These are phyloP conservation scores for Canavalia ensiformis DNA, from an alignment of 306 rosid genomes.

Conservation along the genomic window DNA sequence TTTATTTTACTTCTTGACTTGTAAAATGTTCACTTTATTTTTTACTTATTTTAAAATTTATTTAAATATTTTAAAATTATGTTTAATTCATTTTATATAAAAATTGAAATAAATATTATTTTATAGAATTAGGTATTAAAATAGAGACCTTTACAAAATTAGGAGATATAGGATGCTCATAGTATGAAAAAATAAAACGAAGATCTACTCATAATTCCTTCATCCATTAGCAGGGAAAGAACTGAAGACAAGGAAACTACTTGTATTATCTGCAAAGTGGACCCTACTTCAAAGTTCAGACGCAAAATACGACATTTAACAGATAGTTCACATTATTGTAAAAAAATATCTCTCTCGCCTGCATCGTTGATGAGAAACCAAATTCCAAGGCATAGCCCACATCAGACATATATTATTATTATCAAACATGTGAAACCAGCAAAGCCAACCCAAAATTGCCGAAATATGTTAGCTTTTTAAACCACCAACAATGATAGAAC, in stretches of 20 bases:
- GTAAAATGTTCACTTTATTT: no score
- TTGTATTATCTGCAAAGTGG: conserved; percentile 50
- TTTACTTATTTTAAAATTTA: no score
- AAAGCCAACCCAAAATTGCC: conserved; percentile 42
- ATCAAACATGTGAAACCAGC: conserved; percentile 39
- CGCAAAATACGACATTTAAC: neutral
- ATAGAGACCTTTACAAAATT: no score
- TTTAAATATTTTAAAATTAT: no score
- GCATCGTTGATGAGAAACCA: neutral
- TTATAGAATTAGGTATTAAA: no score
- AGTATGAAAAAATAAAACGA: no score
- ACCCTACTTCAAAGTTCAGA: neutral
- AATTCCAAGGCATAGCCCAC: neutral
- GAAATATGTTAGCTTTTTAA: conserved; percentile 36
- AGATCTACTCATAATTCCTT: neutral
- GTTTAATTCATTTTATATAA: no score
- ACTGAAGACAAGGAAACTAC: conserved; percentile 22
- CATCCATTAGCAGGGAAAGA: neutral
- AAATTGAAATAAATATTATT: no score
- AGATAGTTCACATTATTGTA: neutral
- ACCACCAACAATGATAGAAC: conserved; percentile 21
- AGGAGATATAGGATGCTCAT: no score
- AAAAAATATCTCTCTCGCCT: neutral
- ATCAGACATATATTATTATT: neutral
- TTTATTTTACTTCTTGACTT: no score